Conservation (phyloP, 768 basidiomycete genomes). For the Fistulinella prunicolor region DNA sequence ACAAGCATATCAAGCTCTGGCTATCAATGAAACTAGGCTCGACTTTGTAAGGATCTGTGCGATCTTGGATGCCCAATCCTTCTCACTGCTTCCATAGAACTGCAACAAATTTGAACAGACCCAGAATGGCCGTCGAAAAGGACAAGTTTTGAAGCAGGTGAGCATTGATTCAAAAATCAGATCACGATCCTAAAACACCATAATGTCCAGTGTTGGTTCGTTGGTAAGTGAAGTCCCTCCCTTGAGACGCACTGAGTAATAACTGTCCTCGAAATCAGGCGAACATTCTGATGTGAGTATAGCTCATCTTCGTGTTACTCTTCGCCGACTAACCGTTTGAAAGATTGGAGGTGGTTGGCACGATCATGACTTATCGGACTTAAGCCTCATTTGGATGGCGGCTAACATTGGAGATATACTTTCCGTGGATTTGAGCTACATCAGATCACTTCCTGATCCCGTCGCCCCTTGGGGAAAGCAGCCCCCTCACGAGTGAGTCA, state of each 20-base stretch:
- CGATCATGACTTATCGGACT: conserved; percentile 64
- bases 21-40: conserved; percentile 60
- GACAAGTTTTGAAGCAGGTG: conserved; percentile 63
- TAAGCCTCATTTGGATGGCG: conserved; percentile 64
- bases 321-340: background rate
- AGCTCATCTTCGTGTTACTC: background rate
- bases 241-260: background rate
- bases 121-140: conserved; percentile 46
- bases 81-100: conserved; percentile 35
- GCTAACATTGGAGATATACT: conserved; percentile 55
- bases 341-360: conserved; percentile 71
- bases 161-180: conserved; percentile 6
- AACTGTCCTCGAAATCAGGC: conserved; percentile 21
- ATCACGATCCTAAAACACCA: conserved; percentile 5
- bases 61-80: background rate
- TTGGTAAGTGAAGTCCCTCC: conserved; percentile 41
- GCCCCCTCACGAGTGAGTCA: conserved; percentile 57
- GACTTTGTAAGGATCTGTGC: conserved; percentile 55
- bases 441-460: conserved; percentile 48
- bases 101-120: conserved; percentile 65
- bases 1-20: conserved; percentile 66
- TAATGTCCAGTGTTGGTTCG: conserved; percentile 61
- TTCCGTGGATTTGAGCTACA: conserved; percentile 53
- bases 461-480: conserved; percentile 60
- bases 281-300: conserved; percentile 26